These are phyloP conservation scores for Arthrinium puccinioides DNA, from an alignment of 2,329 filamentous ascomycete species.

Conservation along the genomic window DNA sequence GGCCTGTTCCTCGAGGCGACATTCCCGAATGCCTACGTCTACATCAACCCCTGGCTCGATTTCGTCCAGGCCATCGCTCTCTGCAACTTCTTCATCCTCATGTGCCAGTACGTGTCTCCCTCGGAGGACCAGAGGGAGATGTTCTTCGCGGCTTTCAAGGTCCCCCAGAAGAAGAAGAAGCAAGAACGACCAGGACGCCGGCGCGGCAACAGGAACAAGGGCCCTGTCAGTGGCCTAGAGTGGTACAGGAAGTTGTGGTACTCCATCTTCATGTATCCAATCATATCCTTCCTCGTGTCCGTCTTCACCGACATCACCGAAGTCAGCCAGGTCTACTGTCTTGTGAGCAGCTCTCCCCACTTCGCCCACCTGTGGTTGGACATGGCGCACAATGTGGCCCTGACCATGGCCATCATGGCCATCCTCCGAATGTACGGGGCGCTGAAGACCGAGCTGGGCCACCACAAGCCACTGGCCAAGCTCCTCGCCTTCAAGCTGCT, in stretches of 20 bases:
- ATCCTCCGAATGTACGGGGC: conserved; percentile 13
- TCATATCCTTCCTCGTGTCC: conserved; percentile 29
- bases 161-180: conserved; percentile 18
- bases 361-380: conserved; percentile 24
- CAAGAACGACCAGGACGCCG: conserved; percentile 8
- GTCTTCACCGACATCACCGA: conserved; percentile 27
- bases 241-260: conserved; percentile 24
- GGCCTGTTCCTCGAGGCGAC: conserved; percentile 29
- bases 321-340: conserved; percentile 21
- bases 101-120: conserved; percentile 27
- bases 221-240: background rate
- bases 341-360: conserved; percentile 16
- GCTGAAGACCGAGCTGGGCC: conserved; percentile 12
- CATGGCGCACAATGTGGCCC: conserved; percentile 17
- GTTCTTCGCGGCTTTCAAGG: conserved; percentile 28
- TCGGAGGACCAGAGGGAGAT: conserved; percentile 22
- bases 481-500: conserved; percentile 20
- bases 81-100: conserved; percentile 34
- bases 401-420: conserved; percentile 14
- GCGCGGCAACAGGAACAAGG: background rate
- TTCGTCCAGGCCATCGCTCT: conserved; percentile 32
- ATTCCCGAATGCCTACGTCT: conserved; percentile 29
- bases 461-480: conserved; percentile 16
- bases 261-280: conserved; percentile 32
- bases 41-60: conserved; percentile 30